Percentiles rank a stretch among this genome's conserved stretches.
Evolutionary conservation across 2,329 filamentous ascomycete species (phyloP).

Genomic region (Gyromitra esculenta): DNA sequence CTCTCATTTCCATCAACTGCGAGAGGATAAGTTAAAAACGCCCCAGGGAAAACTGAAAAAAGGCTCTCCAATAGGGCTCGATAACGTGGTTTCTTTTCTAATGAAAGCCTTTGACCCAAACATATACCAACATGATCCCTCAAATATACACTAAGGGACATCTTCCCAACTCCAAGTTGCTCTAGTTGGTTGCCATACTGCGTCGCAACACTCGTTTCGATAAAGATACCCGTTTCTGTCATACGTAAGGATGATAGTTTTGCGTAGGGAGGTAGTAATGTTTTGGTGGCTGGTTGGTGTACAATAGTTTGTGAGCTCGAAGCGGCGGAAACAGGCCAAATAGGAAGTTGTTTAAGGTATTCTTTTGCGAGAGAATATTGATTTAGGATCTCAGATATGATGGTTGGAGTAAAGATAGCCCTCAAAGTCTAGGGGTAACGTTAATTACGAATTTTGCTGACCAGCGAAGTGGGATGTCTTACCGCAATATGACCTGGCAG

Average conservation of each 20-base stretch:
- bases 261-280: conserved; percentile 46
- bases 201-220: conserved; percentile 44
- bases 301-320: background rate
- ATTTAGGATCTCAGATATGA: conserved; percentile 20
- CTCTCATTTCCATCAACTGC: conserved; percentile 54
- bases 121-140: conserved; percentile 30
- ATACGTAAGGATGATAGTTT: conserved; percentile 56
- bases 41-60: conserved; percentile 19
- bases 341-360: conserved; percentile 28
- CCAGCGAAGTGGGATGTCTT: background rate
- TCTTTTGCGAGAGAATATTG: background rate
- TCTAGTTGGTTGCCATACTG: conserved; percentile 1
- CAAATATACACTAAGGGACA: conserved; percentile 18
- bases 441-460: background rate
- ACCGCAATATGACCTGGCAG: background rate
- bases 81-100: conserved; percentile 15
- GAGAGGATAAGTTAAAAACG: conserved; percentile 46
- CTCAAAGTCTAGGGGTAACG: conserved; percentile 20
- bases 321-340: conserved; percentile 28
- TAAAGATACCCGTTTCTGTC: conserved; percentile 50
- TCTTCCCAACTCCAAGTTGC: conserved; percentile 19
- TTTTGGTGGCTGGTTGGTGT: conserved; percentile 36
- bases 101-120: background rate
- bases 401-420: conserved; percentile 2
- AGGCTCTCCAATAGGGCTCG: background rate